Evolutionary conservation across 1,284 basidiomycete species (phyloP).

Genomic region (Violaceomyces palustris): DNA sequence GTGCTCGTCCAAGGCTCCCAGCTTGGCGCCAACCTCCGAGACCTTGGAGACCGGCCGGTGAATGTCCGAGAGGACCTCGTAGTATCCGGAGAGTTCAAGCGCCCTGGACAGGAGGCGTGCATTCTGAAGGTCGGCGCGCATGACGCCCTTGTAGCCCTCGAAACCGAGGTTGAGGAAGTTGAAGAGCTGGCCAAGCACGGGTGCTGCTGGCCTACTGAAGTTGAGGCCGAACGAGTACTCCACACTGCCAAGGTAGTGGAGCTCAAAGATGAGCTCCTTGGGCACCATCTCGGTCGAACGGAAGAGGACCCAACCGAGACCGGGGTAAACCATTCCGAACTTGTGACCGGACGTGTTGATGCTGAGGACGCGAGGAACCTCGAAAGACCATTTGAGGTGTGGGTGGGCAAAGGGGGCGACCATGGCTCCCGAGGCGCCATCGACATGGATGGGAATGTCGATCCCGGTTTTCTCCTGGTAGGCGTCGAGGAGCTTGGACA

Average conservation of each 20-base stretch:
- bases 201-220: conserved; percentile 83
- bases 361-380: conserved; percentile 66
- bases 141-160: conserved; percentile 57
- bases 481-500: conserved; percentile 77
- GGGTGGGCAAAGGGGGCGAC: conserved; percentile 72
- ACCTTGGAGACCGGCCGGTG: conserved; percentile 46
- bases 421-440: conserved; percentile 53
- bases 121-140: conserved; percentile 69
- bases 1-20: conserved; percentile 39
- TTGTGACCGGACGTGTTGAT: conserved; percentile 72
- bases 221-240: conserved; percentile 75
- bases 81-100: conserved; percentile 74
- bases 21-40: conserved; percentile 55
- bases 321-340: conserved; percentile 79
- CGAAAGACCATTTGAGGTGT: conserved; percentile 69
- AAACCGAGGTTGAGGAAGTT: conserved; percentile 57
- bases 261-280: conserved; percentile 68
- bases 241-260: conserved; percentile 59
- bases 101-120: conserved; percentile 74
- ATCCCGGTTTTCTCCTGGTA: conserved; percentile 74
- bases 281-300: conserved; percentile 55
- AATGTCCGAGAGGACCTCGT: conserved; percentile 58
- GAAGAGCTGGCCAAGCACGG: conserved; percentile 88
- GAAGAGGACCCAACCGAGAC: conserved; percentile 55
- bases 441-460: conserved; percentile 61